A percentile compares a stretch with the other conserved stretches of the same genome.
Conservation (phyloP, 257 asterid species). For the Fraxinus americana region DNA sequence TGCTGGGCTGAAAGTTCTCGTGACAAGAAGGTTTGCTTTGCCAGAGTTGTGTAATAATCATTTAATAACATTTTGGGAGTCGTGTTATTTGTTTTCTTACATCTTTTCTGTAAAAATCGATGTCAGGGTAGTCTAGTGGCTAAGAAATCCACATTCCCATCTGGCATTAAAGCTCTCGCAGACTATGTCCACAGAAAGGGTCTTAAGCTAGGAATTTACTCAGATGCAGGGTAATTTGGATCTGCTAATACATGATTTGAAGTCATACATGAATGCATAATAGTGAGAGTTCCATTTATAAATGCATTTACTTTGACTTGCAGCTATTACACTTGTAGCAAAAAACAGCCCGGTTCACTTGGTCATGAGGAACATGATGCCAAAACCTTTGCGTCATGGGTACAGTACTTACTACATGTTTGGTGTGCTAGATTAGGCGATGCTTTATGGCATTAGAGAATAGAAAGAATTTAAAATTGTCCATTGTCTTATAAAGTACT, state of each 20-base stretch:
- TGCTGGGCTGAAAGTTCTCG: constrained; percentile 84
- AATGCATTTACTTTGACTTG: constrained; percentile 14
- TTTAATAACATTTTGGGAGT: background rate
- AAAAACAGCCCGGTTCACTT: constrained; percentile 88
- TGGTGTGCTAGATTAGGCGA: background rate
- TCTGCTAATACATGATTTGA: background rate
- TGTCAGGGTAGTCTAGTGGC: constrained; percentile 79
- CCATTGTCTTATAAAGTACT: background rate
- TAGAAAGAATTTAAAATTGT: background rate
- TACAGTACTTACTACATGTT: constrained; percentile 17
- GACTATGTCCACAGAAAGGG: constrained; percentile 90
- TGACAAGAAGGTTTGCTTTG: constrained; percentile 51
- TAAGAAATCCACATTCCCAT: constrained; percentile 72
- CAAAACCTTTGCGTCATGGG: constrained; percentile 83
- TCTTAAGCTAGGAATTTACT: constrained; percentile 87
- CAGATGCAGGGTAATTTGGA: constrained; percentile 78
- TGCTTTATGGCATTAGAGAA: background rate
- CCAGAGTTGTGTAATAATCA: background rate
- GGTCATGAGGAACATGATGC: constrained; percentile 91
- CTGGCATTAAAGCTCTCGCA: constrained; percentile 88
- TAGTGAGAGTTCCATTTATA: background rate
- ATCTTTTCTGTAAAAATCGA: background rate
- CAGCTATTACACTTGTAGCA: constrained; percentile 81
- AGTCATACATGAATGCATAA: background rate
- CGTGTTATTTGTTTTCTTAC: constrained; percentile 8